A percentile compares a stretch with the other conserved stretches of the same genome.
Evolutionary conservation across 495 filamentous ascomycete genomes (phyloP).

Genomic region (Echria macrotheca): DNA sequence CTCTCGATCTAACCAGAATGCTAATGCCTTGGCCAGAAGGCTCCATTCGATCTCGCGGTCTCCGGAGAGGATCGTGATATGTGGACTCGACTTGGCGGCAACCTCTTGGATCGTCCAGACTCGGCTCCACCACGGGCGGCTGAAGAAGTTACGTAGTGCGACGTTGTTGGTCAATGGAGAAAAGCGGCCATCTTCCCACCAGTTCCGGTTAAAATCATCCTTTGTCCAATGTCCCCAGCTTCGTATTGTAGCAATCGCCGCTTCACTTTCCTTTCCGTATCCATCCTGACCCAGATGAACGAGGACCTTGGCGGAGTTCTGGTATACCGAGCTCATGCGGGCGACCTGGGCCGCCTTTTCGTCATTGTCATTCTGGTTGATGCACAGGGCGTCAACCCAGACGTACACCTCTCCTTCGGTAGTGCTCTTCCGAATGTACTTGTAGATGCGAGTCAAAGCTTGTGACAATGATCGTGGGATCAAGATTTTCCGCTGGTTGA

Average conservation of each 20-base stretch:
- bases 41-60: background rate
- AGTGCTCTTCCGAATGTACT: background rate
- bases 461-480: background rate
- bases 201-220: background rate
- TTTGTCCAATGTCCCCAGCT: background rate
- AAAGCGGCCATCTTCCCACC: background rate
- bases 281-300: background rate
- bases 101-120: background rate
- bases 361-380: background rate
- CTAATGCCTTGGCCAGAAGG: background rate
- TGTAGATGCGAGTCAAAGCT: background rate
- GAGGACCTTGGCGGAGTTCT: background rate
- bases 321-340: background rate
- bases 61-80: background rate
- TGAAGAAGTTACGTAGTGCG: background rate
- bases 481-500: background rate
- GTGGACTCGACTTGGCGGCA: background rate
- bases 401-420: background rate
- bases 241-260: background rate
- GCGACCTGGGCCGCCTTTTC: background rate
- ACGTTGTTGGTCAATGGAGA: background rate
- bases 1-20: background rate
- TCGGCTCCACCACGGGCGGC: background rate
- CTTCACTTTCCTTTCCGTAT: background rate
- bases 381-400: background rate